A percentile compares a stretch with the other conserved stretches of the same genome.
phyloP scores from a whole-genome alignment of 1,284 basidiomycete species.

The Marasmius sp. region DNA sequence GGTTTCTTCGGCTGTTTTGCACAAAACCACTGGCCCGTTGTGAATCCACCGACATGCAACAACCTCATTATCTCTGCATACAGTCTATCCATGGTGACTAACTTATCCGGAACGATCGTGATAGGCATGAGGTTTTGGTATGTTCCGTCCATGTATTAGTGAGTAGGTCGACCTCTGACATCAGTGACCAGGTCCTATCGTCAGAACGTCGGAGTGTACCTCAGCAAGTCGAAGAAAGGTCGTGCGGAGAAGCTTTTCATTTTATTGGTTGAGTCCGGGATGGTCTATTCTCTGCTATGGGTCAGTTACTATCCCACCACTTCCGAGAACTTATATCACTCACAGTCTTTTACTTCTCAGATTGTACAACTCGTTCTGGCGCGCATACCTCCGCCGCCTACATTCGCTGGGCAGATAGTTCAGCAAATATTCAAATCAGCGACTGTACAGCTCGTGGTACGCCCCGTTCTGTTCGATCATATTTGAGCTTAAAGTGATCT shows the following conservation, averaged over 20 bases:
- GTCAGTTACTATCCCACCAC: neutral
- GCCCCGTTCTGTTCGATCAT: neutral
- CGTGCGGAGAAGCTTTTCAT: neutral
- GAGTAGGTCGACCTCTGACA: neutral
- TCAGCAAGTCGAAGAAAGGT: neutral
- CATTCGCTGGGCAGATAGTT: neutral
- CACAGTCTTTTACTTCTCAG: neutral
- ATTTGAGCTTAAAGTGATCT: neutral
- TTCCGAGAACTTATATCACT: neutral
- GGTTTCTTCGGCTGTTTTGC: neutral
- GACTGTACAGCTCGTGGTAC: neutral
- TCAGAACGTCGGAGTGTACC: neutral
- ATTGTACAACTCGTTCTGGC: neutral
- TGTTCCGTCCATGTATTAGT: neutral
- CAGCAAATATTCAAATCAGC: neutral
- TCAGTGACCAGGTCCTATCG: neutral
- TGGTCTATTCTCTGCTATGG: neutral
- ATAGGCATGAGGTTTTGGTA: neutral
- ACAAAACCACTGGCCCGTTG: neutral
- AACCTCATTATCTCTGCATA: neutral
- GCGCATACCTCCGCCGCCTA: neutral
- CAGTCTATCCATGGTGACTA: neutral
- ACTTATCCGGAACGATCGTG: neutral
- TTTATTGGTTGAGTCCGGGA: neutral
- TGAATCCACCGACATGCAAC: neutral